phyloP scores from a whole-genome alignment of 2,329 filamentous ascomycete species.

The Botrytis hyacinthi region DNA sequence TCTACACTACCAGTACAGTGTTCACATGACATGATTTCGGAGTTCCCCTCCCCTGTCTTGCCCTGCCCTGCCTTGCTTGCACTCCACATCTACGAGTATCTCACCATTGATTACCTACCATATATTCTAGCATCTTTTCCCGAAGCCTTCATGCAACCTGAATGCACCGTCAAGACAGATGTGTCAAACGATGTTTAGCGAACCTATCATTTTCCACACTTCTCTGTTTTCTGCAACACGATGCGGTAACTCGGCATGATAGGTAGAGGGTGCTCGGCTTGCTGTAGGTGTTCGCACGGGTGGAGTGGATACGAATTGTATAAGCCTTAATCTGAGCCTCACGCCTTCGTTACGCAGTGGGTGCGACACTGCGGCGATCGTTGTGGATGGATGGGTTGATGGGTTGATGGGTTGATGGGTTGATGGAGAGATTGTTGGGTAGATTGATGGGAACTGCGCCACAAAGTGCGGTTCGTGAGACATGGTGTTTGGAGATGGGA shows the following conservation, averaged over 20 bases:
- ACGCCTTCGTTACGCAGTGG: neutral
- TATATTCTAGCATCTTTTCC: neutral
- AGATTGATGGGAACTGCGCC: no score
- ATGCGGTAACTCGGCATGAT: neutral
- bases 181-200: neutral
- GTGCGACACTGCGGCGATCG: no score
- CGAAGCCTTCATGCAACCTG: neutral
- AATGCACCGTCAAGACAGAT: neutral
- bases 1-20: neutral
- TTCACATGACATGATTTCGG: neutral
- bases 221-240: neutral
- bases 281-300: neutral
- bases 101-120: neutral
- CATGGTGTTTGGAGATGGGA: no score
- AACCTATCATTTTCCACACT: conserved; percentile 8
- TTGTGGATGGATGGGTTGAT: no score
- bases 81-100: conserved; percentile 5
- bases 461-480: no score
- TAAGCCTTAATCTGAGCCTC: neutral
- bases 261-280: neutral
- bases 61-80: neutral
- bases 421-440: no score
- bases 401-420: no score
- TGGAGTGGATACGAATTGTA: neutral
- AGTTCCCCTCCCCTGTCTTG: neutral